Evolutionary conservation across 306 rosid species (phyloP), one percentile per base, ranked within the genome.

Genomic region (Leucaena leucocephala): DNA sequence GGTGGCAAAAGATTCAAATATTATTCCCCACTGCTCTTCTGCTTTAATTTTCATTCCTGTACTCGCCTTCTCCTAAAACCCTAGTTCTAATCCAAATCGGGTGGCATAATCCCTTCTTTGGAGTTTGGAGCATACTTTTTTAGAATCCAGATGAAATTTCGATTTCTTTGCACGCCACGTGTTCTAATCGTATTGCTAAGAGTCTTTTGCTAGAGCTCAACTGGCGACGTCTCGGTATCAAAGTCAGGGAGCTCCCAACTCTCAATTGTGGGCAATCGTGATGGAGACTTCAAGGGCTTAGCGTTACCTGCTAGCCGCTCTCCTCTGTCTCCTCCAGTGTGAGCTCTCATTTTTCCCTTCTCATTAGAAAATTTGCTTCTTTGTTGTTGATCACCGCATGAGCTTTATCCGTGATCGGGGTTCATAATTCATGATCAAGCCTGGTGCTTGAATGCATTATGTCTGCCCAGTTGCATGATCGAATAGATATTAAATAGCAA

Each of bases 311-410:
- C 86, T 16, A n/a, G 84, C 68, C 74, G 90, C 71, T 77, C 83
- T 48, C 85, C 83, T 39, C 65, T 73, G 70, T 79, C 91, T 59
- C 77, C 71, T 22, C 66, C 87, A 59, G 74, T 80, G 86, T 85
- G 61, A 63, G 87, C 64, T 78, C 44, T 4, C 27, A 7, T n/a
- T 46, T 71, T 70, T 17, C 45, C 13, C 7, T 14, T 17, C 17
- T 55, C 7, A 35, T 15, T 36, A 16, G 14, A 27, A 52, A n/a
- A 0, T 36, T 64, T 52, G 39, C 40, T 17, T 34, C 21, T 4
- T 66, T 50, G 7, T 42, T 2, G 11, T 27, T 55, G 4, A 8
- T 42, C 68, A 13, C 7, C 21, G 8, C 59, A 4, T 39, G 42
- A 62, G 38, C 35, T 59, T 8, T 43, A 15, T 62, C 17, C 1